Base-by-base conservation (phyloP, 1,139 yeast genomes). In the Pichia kudriavzevii region DNA sequence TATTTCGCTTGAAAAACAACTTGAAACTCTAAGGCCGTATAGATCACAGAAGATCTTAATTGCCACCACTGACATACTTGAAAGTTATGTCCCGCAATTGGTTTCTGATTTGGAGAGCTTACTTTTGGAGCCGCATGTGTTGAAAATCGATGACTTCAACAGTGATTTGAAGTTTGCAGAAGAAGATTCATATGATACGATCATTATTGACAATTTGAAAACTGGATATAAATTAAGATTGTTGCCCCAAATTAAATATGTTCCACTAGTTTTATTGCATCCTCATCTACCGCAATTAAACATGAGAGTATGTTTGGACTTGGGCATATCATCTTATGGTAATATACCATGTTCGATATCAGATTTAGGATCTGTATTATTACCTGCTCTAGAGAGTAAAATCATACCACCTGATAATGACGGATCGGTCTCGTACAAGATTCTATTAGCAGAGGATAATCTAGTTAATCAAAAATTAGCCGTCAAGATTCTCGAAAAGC, bases 251-350 rank as follows among this genome's bases (percentile, higher is more conserved):
- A 81, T 82, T 41, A 82, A 82, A 59, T 82, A 82, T 52, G 79
- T 80, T 49, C 94, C 94, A 8, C 66, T 83, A 49, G 94, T 82
- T 4, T 63, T 83, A 39, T 62, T 83, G 36, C 85, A 80, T 52
- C 88, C 81, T 34, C 75, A 82, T 33, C 71, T 82, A 34, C 91
- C 94, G 3, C 78, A 79, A 41, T 72, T 83, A 50, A 82, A 81
- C 53, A 77, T 84, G 76, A 75, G 87, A 55, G 67, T 75, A 18
- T 84, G 94, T 57, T 69, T 84, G 36, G 94, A 84, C 54, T 64
- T 84, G 48, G 95, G 95, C 50, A 83, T 84, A 40, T 79, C 91
- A 5, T 79, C 93, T 0, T 83, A 82, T 53, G 94, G 94, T 37
- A 84, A 82, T 51, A 81, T 93, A 1, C 94, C 94, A 25, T 82